Evolutionary conservation across 805 yeast species (phyloP), one percentile per base, ranked within the genome.

Genomic region (Pichia heedii): DNA sequence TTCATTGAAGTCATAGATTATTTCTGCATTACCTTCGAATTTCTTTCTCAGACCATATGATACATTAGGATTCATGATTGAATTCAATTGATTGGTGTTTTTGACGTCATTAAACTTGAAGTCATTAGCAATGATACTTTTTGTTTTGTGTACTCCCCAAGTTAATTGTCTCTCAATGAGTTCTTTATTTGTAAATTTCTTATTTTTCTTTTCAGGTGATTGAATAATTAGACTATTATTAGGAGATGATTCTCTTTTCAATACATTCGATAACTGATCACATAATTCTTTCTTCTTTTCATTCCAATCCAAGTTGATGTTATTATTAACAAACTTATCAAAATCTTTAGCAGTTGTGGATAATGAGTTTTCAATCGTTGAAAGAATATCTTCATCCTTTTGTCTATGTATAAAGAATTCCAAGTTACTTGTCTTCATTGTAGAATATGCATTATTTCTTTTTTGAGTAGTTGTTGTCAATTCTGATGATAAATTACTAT

Each of bases 251-350:
- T 55, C 54, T 34, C 60, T 61, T 39, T 65, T 66, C 38, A 70
- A 51, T 15, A 73, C 62, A 19, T 77, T 69, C 1, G 94, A 90
- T 51, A 87, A 76, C 19, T 81, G 75, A 50, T 77, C 81, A 56
- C 84, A 76, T 38, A 90, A 73, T 53, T 81, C 84, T 48, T 78
- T 77, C 54, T 86, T 81, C 50, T 86, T 77, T 39, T 76, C 76
- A 45, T 77, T 77, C 97, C 97, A 93, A 60, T 89, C 96, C 39
- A 84, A 70, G 4, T 82, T 68, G 22, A 93, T 70, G 53, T 81
- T 84, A 48, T 79, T 76, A 52, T 73, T 79, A 47, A 90, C 79
- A 58, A 79, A 84, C 36, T 62, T 64, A 59, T 89, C 96, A 62
- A 90, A 93, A 56, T 88, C 96, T 44, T 72, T 72, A 3, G 94